Percentiles rank a stretch among this genome's conserved stretches.
These are phyloP conservation scores for Typha latifolia DNA, from an alignment of 176 grass and related monocot species.

Conservation along the genomic window DNA sequence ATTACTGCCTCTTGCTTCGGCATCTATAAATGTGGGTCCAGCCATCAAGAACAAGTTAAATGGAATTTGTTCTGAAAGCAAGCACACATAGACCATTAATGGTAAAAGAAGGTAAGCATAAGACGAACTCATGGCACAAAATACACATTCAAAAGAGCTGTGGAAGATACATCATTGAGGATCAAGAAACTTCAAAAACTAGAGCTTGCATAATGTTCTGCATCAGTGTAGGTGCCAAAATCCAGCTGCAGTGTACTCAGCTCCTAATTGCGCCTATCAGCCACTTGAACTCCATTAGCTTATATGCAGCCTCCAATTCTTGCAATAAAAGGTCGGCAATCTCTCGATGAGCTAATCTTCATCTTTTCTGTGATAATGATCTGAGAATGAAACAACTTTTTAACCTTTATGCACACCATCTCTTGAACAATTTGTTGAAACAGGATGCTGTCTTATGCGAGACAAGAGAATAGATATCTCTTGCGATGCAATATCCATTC, in stretches of 20 bases:
- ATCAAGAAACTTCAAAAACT: neutral
- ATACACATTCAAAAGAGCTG: neutral
- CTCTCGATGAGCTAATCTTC: no score
- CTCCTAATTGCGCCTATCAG: neutral
- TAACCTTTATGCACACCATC: neutral
- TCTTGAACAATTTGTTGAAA: conserved; percentile 11
- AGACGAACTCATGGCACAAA: no score
- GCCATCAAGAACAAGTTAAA: no score
- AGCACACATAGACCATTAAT: no score
- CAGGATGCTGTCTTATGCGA: conserved; percentile 36
- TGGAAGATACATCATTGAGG: neutral
- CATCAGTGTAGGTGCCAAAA: neutral
- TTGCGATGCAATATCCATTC: conserved; percentile 38
- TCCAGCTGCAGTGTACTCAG: neutral
- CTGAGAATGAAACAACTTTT: neutral
- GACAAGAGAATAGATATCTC: conserved; percentile 45
- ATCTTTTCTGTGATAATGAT: neutral
- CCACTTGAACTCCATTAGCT: neutral
- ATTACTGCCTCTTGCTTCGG: no score
- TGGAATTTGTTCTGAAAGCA: no score
- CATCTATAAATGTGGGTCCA: no score
- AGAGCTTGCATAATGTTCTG: neutral
- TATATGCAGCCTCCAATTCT: neutral
- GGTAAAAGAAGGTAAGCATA: no score
- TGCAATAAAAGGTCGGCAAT: neutral